Conservation (phyloP, 2,329 filamentous ascomycete species). For the Penicillium crustosum region DNA sequence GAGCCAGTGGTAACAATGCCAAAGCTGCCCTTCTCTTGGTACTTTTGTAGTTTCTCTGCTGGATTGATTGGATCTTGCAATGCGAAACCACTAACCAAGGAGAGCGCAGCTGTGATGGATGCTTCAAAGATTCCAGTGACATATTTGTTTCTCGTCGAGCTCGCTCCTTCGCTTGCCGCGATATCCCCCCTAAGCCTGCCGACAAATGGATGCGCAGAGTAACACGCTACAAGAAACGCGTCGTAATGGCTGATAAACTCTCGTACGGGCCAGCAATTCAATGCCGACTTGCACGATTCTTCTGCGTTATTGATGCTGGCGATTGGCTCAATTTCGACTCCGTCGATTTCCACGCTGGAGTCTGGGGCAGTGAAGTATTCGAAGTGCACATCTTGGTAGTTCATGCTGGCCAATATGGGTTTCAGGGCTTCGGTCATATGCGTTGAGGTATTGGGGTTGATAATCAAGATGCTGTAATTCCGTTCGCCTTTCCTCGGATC, state of each 20-base stretch:
- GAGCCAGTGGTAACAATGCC: constrained; percentile 87
- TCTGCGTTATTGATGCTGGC: constrained; percentile 74
- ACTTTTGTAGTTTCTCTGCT: constrained; percentile 25
- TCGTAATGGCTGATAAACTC: constrained; percentile 53
- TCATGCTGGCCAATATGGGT: constrained; percentile 41
- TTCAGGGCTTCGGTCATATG: constrained; percentile 46
- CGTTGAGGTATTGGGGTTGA: constrained; percentile 49
- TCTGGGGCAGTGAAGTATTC: constrained; percentile 43
- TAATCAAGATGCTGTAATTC: constrained; percentile 39
- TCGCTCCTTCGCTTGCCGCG: constrained; percentile 21
- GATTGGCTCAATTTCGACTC: constrained; percentile 51
- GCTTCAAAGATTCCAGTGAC: constrained; percentile 88
- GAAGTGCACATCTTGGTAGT: constrained; percentile 38
- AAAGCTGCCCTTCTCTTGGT: constrained; percentile 56
- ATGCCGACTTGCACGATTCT: constrained; percentile 64
- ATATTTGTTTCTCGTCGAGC: constrained; percentile 44
- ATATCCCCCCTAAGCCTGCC: constrained; percentile 54
- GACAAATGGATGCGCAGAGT: constrained; percentile 79
- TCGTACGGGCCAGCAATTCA: constrained; percentile 61
- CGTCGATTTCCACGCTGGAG: constrained; percentile 32
- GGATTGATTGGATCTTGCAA: constrained; percentile 21
- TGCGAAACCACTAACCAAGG: constrained; percentile 49
- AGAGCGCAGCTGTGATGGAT: constrained; percentile 65
- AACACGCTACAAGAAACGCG: constrained; percentile 85
- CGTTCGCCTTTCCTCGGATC: constrained; percentile 12